A percentile compares a stretch with the other conserved stretches of the same genome.
phyloP scores from a whole-genome alignment of 2,329 filamentous ascomycete genomes.

The Orbilia oligospora region DNA sequence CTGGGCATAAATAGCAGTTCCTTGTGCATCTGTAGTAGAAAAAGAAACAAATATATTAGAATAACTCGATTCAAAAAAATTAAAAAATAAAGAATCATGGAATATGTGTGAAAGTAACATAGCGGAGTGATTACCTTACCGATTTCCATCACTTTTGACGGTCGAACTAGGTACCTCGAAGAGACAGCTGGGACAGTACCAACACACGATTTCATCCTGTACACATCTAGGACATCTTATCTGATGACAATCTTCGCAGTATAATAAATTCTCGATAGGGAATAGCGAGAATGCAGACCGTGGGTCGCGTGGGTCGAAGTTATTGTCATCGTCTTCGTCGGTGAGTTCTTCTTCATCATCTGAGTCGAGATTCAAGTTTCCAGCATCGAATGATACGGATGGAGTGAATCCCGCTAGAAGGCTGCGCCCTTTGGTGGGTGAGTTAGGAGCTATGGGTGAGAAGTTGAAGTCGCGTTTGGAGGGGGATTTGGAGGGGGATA shows the following conservation, averaged over 20 bases:
- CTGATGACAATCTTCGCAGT: constrained; percentile 97
- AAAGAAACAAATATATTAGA: constrained; percentile 38
- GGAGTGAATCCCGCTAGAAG: constrained; percentile 55
- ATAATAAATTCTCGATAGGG: constrained; percentile 91
- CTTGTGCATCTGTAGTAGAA: constrained; percentile 79
- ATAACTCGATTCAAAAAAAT: background rate
- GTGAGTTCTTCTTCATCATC: constrained; percentile 67
- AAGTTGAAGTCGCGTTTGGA: constrained; percentile 65
- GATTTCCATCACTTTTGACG: constrained; percentile 91
- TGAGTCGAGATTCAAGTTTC: constrained; percentile 42
- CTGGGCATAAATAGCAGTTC: constrained; percentile 94
- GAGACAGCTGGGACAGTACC: constrained; percentile 93
- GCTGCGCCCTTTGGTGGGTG: constrained; percentile 62
- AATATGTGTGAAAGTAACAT: constrained; percentile 9
- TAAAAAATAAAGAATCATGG: background rate
- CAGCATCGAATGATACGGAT: constrained; percentile 47
- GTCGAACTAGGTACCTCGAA: constrained; percentile 96
- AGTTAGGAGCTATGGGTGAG: constrained; percentile 60
- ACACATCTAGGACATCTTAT: constrained; percentile 94
- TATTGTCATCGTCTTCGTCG: constrained; percentile 79
- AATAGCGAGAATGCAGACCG: constrained; percentile 93
- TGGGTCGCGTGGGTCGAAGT: constrained; percentile 87
- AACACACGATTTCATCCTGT: constrained; percentile 92
- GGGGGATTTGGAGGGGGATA: constrained; percentile 67
- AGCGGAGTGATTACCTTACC: constrained; percentile 70